Evolutionary conservation across 345 rosid species (phyloP), one percentile per base, ranked within the genome.

Genomic region (Gossypioides kirkii): DNA sequence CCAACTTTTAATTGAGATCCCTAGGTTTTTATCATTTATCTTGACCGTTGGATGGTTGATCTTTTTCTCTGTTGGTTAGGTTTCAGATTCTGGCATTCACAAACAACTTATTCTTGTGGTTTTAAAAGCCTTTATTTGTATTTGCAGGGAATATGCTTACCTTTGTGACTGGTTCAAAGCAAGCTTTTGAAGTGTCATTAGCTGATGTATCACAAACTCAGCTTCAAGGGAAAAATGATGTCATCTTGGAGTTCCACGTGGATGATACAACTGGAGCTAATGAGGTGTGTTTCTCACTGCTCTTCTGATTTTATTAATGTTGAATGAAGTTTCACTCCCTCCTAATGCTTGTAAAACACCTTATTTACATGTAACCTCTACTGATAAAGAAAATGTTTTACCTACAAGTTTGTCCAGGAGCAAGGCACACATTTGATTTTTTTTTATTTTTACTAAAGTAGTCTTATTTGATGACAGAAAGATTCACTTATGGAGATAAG

Each of bases 221-320:
- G 78, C 77, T 92, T 77, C 98, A 90, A 82, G 98, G 97, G 69
- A 93, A 95, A 78, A 89, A 89, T 78, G 98, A 95, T 78, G 99
- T 95, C 56, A 69, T 89, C 32, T 83, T 95, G 87, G 94, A 95
- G 90, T 95, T 95, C 84, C 99, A 95, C 75, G 91, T 91, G 53
- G 97, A 92, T 90, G 99, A 95, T 77, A 92, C 96, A 12, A 86
- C 97, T 70, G 98, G 99, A 77, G 99, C 96, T 69, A 95, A 91
- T 80, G 99, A 92, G 96, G 99, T 92, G 11, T 49, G 78, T 73
- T 69, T 41, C 28, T 69, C 41, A 47, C 38, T 73, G 6, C 6
- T 26, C 46, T 63, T 46, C 53, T 62, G 72, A 69, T 69, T 17
- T 61, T 23, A 32, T 73, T n/a, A 28, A 50, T 36, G 11, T 49